Conservation (phyloP, 2,329 filamentous ascomycete genomes). For the Nothophaeocryptopus gaeumannii region DNA sequence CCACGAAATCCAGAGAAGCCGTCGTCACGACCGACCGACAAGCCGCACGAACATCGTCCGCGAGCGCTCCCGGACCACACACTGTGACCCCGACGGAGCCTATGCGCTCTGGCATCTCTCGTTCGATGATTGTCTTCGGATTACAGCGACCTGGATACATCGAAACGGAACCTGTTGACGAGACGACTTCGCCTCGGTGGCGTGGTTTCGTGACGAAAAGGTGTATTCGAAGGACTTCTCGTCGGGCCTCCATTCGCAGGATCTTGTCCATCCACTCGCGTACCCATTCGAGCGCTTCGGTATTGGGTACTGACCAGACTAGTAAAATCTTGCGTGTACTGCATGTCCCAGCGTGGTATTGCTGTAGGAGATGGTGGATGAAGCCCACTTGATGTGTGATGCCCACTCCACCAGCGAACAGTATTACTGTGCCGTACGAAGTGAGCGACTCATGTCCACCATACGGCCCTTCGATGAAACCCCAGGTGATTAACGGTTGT, state of each 20-base stretch:
- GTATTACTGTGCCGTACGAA: slow-evolving; percentile 73
- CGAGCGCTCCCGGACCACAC: slow-evolving; percentile 62
- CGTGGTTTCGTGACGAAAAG: slow-evolving; percentile 63
- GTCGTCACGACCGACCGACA: slow-evolving; percentile 52
- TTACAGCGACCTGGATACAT: slow-evolving; percentile 61
- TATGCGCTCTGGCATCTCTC: slow-evolving; percentile 51
- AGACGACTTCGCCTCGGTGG: slow-evolving; percentile 53
- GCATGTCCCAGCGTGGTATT: slow-evolving; percentile 66
- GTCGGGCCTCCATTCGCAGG: slow-evolving; percentile 56
- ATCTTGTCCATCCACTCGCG: slow-evolving; percentile 65
- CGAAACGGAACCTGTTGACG: slow-evolving; percentile 57
- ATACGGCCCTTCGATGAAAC: slow-evolving; percentile 74
- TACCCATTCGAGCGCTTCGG: slow-evolving; percentile 64
- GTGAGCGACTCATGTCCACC: slow-evolving; percentile 67
- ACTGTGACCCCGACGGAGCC: slow-evolving; percentile 57
- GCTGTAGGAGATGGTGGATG: slow-evolving; percentile 67
- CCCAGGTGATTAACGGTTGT: slow-evolving; percentile 61
- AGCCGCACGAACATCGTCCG: slow-evolving; percentile 58
- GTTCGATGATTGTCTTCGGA: slow-evolving; percentile 55
- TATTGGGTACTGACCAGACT: slow-evolving; percentile 75
- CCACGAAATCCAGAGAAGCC: slow-evolving; percentile 59
- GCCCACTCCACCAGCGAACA: slow-evolving; percentile 77
- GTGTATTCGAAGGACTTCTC: slow-evolving; percentile 58
- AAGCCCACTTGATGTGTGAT: slow-evolving; percentile 78
- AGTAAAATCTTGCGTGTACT: slow-evolving; percentile 70